phyloP scores from a whole-genome alignment of 768 basidiomycete genomes.

The Amanita rimosa region DNA sequence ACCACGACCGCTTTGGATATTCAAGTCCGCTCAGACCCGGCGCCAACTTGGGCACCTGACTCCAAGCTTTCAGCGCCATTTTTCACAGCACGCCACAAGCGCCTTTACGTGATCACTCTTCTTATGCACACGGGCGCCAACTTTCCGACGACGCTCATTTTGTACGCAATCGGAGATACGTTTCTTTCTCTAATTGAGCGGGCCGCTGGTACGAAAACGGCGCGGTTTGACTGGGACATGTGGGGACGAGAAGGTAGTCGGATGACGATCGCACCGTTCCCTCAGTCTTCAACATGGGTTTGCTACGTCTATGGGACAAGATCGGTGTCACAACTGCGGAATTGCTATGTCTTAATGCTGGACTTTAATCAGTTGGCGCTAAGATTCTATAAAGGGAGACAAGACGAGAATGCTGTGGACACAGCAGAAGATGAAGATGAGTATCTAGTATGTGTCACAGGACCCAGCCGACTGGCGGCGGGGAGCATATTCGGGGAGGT shows the following conservation, averaged over 20 bases:
- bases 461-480: slow-evolving; percentile 12
- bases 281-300: slow-evolving; percentile 37
- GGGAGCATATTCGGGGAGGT: slow-evolving; percentile 27
- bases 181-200: slow-evolving; percentile 23
- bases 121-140: slow-evolving; percentile 20
- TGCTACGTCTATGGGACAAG: slow-evolving; percentile 45
- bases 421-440: slow-evolving; percentile 5
- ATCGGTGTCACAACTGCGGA: slow-evolving; percentile 4
- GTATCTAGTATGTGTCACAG: slow-evolving; percentile 12
- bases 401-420: slow-evolving; percentile 1
- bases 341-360: slow-evolving; percentile 25
- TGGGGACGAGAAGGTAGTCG: slow-evolving; percentile 44
- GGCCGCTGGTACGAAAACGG: slow-evolving; percentile 6
- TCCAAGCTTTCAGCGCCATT: slow-evolving; percentile 31
- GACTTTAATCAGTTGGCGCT: slow-evolving; percentile 41
- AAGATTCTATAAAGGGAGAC: slow-evolving; percentile 13
- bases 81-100: slow-evolving; percentile 25
- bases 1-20: slow-evolving; percentile 20
- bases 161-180: slow-evolving; percentile 32
- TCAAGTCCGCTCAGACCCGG: slow-evolving; percentile 42
- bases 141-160: slow-evolving; percentile 19
- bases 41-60: slow-evolving; percentile 31
- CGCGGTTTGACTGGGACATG: slow-evolving; percentile 28
- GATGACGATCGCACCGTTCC: slow-evolving; percentile 20
- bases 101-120: slow-evolving; percentile 36